These are phyloP conservation scores for Colletotrichum lini DNA, from an alignment of 2,329 filamentous ascomycete genomes.

Conservation along the genomic window DNA sequence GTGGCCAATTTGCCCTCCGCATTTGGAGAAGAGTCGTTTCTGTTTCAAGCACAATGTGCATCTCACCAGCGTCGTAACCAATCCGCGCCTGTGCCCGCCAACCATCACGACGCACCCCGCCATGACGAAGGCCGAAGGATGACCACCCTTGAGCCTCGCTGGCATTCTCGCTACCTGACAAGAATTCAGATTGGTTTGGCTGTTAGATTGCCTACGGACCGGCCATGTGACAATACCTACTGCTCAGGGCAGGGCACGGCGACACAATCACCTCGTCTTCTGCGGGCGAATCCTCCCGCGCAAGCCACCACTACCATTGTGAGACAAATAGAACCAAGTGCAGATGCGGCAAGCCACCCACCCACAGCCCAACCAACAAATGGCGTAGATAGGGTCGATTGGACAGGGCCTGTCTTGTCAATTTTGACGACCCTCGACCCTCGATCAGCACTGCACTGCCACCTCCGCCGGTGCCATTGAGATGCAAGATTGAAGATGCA, in stretches of 20 bases:
- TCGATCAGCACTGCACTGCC: neutral
- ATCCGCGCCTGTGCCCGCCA: conserved; percentile 4
- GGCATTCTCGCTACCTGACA: conserved; percentile 4
- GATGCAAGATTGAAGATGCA: neutral
- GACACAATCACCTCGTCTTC: neutral
- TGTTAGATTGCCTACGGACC: too few relatives aligned
- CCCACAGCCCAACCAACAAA: neutral
- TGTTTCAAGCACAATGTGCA: neutral
- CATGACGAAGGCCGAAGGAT: conserved; percentile 23
- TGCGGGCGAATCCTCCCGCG: conserved; percentile 19
- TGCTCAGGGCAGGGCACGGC: neutral
- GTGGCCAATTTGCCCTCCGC: neutral
- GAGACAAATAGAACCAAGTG: neutral
- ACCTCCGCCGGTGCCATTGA: neutral
- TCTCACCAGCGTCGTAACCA: neutral
- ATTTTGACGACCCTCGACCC: neutral
- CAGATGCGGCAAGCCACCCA: too few relatives aligned
- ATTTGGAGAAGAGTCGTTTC: neutral
- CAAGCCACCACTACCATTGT: neutral
- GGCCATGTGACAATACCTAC: conserved; percentile 17
- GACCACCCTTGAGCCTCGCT: conserved; percentile 2
- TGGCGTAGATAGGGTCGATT: neutral
- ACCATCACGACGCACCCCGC: conserved; percentile 1
- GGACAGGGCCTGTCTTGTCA: neutral
- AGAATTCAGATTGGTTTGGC: neutral